Evolutionary conservation across 768 basidiomycete species (phyloP).

Genomic region (Suillus discolor): DNA sequence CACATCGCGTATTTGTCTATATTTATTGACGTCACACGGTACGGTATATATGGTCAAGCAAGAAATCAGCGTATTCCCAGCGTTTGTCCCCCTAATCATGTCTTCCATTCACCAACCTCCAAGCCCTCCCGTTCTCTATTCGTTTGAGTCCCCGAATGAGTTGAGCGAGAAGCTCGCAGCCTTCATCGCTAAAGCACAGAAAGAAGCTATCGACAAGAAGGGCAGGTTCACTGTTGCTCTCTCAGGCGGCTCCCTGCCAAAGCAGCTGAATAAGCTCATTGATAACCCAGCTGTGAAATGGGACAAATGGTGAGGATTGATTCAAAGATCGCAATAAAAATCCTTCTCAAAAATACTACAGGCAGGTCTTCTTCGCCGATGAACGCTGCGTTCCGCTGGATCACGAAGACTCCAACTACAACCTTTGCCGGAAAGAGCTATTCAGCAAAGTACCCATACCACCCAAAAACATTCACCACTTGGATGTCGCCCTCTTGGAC

Average conservation of each 20-base stretch:
- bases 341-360: conserved; percentile 31
- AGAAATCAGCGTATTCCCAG: conserved; percentile 8
- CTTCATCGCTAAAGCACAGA: conserved; percentile 87
- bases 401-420: conserved; percentile 91
- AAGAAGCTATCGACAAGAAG: conserved; percentile 85
- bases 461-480: conserved; percentile 72
- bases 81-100: conserved; percentile 20
- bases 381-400: conserved; percentile 95
- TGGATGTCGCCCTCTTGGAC: conserved; percentile 67
- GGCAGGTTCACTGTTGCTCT: conserved; percentile 91
- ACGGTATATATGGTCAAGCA: conserved; percentile 3
- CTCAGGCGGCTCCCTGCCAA: conserved; percentile 91
- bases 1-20: conserved; percentile 18
- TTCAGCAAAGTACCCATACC: conserved; percentile 86
- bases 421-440: conserved; percentile 68
- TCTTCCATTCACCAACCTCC: conserved; percentile 54
- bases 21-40: conserved; percentile 32
- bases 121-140: conserved; percentile 66
- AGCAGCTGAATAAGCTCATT: conserved; percentile 74
- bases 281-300: conserved; percentile 71
- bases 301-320: conserved; percentile 83
- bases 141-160: conserved; percentile 58
- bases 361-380: conserved; percentile 98
- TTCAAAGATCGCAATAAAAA: conserved; percentile 3
- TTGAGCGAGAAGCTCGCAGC: conserved; percentile 71